These are phyloP conservation scores for Boletus coccyginus DNA, from an alignment of 768 basidiomycete genomes.

Conservation along the genomic window DNA sequence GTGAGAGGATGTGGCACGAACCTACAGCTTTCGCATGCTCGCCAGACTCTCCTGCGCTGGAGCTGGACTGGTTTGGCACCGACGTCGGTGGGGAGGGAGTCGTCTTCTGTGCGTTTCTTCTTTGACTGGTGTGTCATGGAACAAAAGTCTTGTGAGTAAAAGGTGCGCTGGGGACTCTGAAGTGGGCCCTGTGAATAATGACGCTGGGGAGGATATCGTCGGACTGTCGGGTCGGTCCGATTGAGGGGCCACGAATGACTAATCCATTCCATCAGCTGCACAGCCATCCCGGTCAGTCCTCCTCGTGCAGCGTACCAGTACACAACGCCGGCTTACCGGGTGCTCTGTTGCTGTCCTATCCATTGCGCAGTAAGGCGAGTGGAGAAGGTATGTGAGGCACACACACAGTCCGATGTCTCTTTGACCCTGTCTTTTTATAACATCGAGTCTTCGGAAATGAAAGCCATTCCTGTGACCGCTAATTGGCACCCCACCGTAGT, in stretches of 20 bases:
- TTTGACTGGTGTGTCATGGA: constrained; percentile 57
- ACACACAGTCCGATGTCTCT: constrained; percentile 8
- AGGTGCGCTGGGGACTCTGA: constrained; percentile 20
- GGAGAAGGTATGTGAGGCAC: constrained; percentile 25
- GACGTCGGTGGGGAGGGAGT: constrained; percentile 45
- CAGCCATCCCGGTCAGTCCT: constrained; percentile 24
- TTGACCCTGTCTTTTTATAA: constrained; percentile 30
- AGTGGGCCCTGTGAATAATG: constrained; percentile 19
- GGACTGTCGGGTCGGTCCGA: constrained; percentile 38
- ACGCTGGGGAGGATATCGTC: constrained; percentile 32
- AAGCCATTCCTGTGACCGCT: constrained; percentile 31
- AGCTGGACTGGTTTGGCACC: constrained; percentile 72
- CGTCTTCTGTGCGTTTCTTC: constrained; percentile 76
- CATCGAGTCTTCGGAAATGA: constrained; percentile 32
- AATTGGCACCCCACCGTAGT: constrained; percentile 16
- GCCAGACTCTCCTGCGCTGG: constrained; percentile 79
- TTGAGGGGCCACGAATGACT: constrained; percentile 28
- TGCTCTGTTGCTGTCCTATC: not conserved
- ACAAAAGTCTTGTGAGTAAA: constrained; percentile 43
- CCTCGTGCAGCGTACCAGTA: constrained; percentile 17
- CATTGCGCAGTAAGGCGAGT: constrained; percentile 3
- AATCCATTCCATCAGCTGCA: constrained; percentile 32
- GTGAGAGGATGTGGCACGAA: constrained; percentile 33
- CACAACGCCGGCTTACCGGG: constrained; percentile 17
- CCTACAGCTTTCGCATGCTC: constrained; percentile 90